These are phyloP conservation scores for Gypsophila paniculata DNA, from an alignment of 179 eudicot genomes.

Conservation along the genomic window DNA sequence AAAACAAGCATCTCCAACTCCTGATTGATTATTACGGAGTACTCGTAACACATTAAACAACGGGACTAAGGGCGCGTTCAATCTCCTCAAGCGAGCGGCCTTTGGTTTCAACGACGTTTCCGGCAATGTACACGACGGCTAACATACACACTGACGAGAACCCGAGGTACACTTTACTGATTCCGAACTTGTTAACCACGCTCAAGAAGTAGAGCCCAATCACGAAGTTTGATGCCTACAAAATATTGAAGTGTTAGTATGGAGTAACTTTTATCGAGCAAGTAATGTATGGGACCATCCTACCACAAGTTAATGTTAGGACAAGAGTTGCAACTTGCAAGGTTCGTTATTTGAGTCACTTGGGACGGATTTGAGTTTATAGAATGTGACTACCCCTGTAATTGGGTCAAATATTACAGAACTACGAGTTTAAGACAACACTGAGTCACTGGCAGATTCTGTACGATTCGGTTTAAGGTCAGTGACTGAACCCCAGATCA, in stretches of 20 bases:
- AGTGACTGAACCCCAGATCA: too few relatives aligned
- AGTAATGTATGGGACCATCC: neutral
- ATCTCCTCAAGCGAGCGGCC: constrained; percentile 92
- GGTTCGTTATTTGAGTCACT: neutral
- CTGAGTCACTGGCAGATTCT: too few relatives aligned
- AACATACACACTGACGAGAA: constrained; percentile 66
- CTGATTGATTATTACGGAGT: constrained; percentile 17
- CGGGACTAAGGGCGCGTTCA: constrained; percentile 65
- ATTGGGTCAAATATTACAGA: too few relatives aligned
- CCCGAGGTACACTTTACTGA: constrained; percentile 81
- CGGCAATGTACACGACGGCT: constrained; percentile 67
- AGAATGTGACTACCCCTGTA: too few relatives aligned
- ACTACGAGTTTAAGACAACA: too few relatives aligned
- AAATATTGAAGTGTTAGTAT: neutral
- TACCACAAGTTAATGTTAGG: neutral
- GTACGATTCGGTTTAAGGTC: too few relatives aligned
- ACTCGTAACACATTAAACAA: constrained; percentile 30
- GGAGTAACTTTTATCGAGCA: neutral
- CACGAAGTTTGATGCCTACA: constrained; percentile 75
- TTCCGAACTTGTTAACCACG: constrained; percentile 78
- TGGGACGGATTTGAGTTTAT: neutral
- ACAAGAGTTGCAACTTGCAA: neutral
- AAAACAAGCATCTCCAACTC: constrained; percentile 5
- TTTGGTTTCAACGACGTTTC: constrained; percentile 88
- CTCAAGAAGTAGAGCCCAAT: constrained; percentile 90